Conservation (phyloP, 257 asterid genomes). For the Perilla frutescens region DNA sequence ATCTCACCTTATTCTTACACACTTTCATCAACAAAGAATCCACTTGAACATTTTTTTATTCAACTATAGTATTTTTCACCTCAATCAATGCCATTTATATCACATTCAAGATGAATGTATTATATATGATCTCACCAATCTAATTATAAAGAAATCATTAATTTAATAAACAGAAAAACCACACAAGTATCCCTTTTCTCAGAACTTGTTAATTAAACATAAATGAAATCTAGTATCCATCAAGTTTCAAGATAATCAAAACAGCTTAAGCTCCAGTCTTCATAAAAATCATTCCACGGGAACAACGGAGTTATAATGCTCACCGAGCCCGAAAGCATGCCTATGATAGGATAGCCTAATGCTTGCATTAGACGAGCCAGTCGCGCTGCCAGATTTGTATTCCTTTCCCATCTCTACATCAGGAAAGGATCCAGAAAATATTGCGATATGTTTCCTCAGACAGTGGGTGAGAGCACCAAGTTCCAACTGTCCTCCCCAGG, state of each 20-base stretch:
- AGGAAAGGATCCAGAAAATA: slow-evolving; percentile 93
- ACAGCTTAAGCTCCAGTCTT: not conserved
- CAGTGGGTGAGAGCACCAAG: slow-evolving; percentile 91
- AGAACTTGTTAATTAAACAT: not conserved
- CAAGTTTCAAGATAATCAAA: slow-evolving; percentile 1
- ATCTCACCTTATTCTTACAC: not conserved
- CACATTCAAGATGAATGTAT: not conserved
- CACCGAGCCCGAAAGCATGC: slow-evolving; percentile 98
- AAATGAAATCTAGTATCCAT: not conserved
- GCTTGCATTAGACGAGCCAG: slow-evolving; percentile 46
- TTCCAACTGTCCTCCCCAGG: slow-evolving; percentile 99
- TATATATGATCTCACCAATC: not conserved
- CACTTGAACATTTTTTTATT: too few species aligned
- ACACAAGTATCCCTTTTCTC: not conserved
- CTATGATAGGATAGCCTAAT: slow-evolving; percentile 81
- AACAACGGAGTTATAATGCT: slow-evolving; percentile 91
- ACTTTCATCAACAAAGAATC: too few species aligned
- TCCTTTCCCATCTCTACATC: slow-evolving; percentile 99
- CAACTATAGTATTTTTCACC: not conserved
- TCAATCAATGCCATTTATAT: not conserved
- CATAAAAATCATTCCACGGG: slow-evolving; percentile 37
- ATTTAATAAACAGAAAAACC: not conserved
- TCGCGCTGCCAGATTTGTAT: slow-evolving; percentile 56
- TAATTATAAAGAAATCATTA: not conserved
- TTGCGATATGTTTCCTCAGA: slow-evolving; percentile 79